Evolutionary conservation across 106 monocot species (phyloP), one percentile per base, ranked within the genome.

Genomic region (Cymbidium sinense): DNA sequence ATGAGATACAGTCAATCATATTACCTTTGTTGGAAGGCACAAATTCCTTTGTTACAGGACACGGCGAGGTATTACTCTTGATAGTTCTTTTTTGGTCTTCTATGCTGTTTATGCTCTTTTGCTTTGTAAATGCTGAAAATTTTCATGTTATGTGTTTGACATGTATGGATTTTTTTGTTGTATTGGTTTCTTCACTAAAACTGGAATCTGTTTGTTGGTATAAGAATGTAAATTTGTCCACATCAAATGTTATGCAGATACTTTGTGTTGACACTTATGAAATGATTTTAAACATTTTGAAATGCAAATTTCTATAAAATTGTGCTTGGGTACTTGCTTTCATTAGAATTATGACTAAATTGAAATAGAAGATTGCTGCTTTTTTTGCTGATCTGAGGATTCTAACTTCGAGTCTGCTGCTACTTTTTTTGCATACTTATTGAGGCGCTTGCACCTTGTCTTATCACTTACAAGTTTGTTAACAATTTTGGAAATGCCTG

Each of bases 21-120:
- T 50, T 94, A 52, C 98, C 98, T 70, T 74, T 98, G 67, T 80
- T 98, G 77, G 98, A 98, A 92, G 98, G 98, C 73, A 85, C 94
- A 76, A 83, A 52, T 81, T 86, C 88, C 54, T 92, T 98, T 86
- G 75, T 77, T 55, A 87, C 92, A 50, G 87, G 88, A 52, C 89
- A 88, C 82, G 98, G 90, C 50, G 94, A 98, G 94, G 94, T 94
- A 65, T 36, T 29, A 39, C 25, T 20, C 21, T 39, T 37, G n/a
- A 12, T 67, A 13, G 11, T 15, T 37, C 3, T 8, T 39, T 65
- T 6, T 76, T 25, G 37, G 37, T 39, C 8, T 58, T 58, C 67
- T 15, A 31, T 73, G 27, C 52, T 21, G 4, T 52, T 54, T 64
- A 7, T 65, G 55, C 21, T 44, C 11, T 50, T 58, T 44, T 41